These are phyloP conservation scores for Solanum sitiens DNA, from an alignment of 257 asterid genomes.

Conservation along the genomic window DNA sequence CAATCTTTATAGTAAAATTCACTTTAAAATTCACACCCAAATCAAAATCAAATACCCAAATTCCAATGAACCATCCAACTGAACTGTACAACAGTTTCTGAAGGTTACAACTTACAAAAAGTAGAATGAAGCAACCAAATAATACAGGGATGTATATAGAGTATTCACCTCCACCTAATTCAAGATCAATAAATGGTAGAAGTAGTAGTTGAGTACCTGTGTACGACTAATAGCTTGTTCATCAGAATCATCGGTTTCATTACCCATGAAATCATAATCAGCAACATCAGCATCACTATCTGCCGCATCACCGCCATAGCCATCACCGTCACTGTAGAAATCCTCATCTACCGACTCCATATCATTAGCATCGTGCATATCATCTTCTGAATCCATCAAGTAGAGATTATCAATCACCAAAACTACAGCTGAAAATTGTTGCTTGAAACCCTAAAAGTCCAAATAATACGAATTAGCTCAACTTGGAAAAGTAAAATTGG, in stretches of 20 bases:
- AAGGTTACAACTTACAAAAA: background rate
- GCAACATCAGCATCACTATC: conserved; percentile 43
- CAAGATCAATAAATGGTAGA: background rate
- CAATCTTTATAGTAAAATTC: background rate
- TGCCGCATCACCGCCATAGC: conserved; percentile 20
- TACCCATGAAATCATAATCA: conserved; percentile 53
- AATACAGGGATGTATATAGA: background rate
- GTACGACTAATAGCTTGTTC: conserved; percentile 43
- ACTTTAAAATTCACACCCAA: background rate
- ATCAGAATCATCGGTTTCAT: conserved; percentile 50
- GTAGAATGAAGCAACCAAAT: background rate
- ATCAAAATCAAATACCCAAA: background rate
- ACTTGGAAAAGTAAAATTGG: background rate
- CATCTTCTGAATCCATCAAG: conserved; percentile 77
- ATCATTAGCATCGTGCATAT: conserved; percentile 90
- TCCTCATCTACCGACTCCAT: conserved; percentile 70
- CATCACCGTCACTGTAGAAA: conserved; percentile 58
- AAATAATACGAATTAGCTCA: background rate
- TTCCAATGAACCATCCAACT: background rate
- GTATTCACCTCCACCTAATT: background rate
- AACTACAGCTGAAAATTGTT: background rate
- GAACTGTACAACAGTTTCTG: background rate
- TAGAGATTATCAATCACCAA: background rate
- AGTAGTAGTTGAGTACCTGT: conserved; percentile 33
- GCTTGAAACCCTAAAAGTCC: background rate